Evolutionary conservation across 805 yeast species (phyloP).

Genomic region (Kregervanrija fluxuum): DNA sequence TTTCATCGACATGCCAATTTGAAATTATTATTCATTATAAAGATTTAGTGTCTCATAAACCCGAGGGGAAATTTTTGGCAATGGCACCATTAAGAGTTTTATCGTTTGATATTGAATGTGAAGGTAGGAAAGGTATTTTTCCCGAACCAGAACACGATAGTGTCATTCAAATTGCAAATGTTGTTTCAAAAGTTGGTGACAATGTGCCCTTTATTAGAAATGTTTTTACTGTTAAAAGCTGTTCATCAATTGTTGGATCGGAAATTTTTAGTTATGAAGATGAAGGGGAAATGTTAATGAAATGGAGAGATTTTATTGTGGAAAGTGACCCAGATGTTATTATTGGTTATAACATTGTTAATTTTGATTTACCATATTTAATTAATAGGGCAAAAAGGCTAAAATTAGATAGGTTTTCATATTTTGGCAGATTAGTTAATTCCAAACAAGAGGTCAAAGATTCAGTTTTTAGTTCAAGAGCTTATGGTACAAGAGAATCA

Average conservation of each 20-base stretch:
- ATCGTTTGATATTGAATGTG: slow-evolving; percentile 97
- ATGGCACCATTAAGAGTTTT: slow-evolving; percentile 90
- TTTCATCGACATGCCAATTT: slow-evolving; percentile 74
- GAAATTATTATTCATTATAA: slow-evolving; percentile 68
- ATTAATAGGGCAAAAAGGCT: slow-evolving; percentile 80
- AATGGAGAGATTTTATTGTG: slow-evolving; percentile 82
- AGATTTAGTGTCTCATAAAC: slow-evolving; percentile 68
- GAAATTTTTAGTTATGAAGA: slow-evolving; percentile 69
- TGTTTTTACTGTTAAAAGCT: slow-evolving; percentile 87
- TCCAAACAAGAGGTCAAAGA: slow-evolving; percentile 75
- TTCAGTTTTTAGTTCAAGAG: slow-evolving; percentile 83
- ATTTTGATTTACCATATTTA: slow-evolving; percentile 91
- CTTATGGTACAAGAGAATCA: slow-evolving; percentile 93
- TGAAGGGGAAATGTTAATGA: slow-evolving; percentile 76
- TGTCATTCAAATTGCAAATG: slow-evolving; percentile 95
- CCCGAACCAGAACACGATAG: slow-evolving; percentile 94
- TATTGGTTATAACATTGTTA: slow-evolving; percentile 91
- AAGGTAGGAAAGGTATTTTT: slow-evolving; percentile 93
- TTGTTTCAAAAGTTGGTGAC: slow-evolving; percentile 79
- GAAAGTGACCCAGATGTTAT: slow-evolving; percentile 91
- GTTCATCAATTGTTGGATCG: slow-evolving; percentile 91
- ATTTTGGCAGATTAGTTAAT: slow-evolving; percentile 66
- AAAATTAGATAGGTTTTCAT: slow-evolving; percentile 63
- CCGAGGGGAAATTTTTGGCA: slow-evolving; percentile 91
- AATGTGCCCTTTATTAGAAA: slow-evolving; percentile 85